These are phyloP conservation scores for Fusarium euwallaceae DNA, from an alignment of 2,329 filamentous ascomycete genomes.

Conservation along the genomic window DNA sequence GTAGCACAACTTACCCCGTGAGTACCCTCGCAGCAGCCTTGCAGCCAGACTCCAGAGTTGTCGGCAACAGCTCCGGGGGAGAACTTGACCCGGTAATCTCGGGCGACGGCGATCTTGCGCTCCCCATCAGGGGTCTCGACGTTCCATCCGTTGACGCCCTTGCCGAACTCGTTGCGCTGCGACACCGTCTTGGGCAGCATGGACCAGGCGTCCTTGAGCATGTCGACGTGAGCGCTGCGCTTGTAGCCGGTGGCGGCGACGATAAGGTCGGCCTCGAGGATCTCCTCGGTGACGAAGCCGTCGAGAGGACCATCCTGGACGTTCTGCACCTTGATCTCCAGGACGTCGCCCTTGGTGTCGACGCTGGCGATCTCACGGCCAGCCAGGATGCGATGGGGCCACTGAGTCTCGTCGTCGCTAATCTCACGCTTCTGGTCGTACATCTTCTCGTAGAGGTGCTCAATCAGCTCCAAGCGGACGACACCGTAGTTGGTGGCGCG, in stretches of 20 bases:
- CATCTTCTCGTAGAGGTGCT: slow-evolving; percentile 87
- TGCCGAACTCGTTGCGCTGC: slow-evolving; percentile 46
- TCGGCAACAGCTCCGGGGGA: slow-evolving; percentile 74
- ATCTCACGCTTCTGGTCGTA: slow-evolving; percentile 86
- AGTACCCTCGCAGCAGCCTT: slow-evolving; percentile 92
- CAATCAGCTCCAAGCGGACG: slow-evolving; percentile 89
- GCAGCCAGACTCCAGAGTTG: slow-evolving; percentile 87
- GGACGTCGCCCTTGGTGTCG: slow-evolving; percentile 62
- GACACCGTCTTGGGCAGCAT: slow-evolving; percentile 71
- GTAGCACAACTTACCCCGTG: slow-evolving; percentile 79
- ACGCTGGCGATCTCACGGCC: slow-evolving; percentile 75
- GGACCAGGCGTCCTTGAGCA: slow-evolving; percentile 76
- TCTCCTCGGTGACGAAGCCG: slow-evolving; percentile 63
- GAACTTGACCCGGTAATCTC: slow-evolving; percentile 86
- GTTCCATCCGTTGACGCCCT: slow-evolving; percentile 58
- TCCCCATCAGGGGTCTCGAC: slow-evolving; percentile 54
- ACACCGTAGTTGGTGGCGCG: slow-evolving; percentile 95
- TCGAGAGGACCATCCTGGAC: slow-evolving; percentile 56
- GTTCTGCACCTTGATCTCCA: slow-evolving; percentile 72
- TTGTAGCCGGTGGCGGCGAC: slow-evolving; percentile 91
- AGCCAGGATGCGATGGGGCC: slow-evolving; percentile 85
- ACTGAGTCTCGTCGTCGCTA: slow-evolving; percentile 75
- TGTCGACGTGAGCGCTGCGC: slow-evolving; percentile 80
- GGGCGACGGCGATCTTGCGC: slow-evolving; percentile 73
- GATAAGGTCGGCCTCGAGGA: slow-evolving; percentile 81